Base-by-base conservation (phyloP, 148 eudicot species). In the Euryodendron excelsum region DNA sequence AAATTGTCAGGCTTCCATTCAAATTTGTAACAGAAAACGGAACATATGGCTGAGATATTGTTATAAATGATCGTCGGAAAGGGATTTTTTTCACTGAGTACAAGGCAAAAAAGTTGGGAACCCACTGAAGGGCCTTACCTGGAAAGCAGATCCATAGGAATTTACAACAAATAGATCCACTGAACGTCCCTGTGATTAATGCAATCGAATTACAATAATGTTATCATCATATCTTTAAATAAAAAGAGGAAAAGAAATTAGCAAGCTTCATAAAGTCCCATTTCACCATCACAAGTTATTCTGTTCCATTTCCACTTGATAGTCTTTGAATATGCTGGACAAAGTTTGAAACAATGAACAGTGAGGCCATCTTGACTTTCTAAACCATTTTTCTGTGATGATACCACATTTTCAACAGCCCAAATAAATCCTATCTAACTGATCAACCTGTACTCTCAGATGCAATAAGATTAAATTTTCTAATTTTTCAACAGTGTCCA, bases 131-230 rank as follows among this genome's bases (percentile, higher is more conserved):
- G 27, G 70, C 77, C 85, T 85, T 76, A 96, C 99, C 88, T 96
- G 99, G 85, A 87, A 96, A 79, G 97, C 98, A 80, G 99, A 96
- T 84, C 99, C 99, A 82, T 71, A 96, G 50, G 99, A 96, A 85
- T 96, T 96, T n/a, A 96, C 89, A 78, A 92, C 99, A 84, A 96
- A 96, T 48, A 96, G 89, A 89, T 96, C 99, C 81, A 96, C 83
- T 50, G 95, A 74, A 44, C 87, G 89, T 81, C 93, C 93, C 99
- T 96, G 91, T 67, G 65, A 82, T 73, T 23, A 76, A 75, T 5
- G 52, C 30, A 23, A 33, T 27, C 11, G 17, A 60, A 71, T 59
- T 47, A 30, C 45, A 36, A 60, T 14, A 58, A 21, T 55, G 30
- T 23, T 36, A 31, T 67, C 69, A 69, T 75, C 64, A 70, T n/a